phyloP scores from a whole-genome alignment of 129 eudicot genomes.

The Mikania micrantha region DNA sequence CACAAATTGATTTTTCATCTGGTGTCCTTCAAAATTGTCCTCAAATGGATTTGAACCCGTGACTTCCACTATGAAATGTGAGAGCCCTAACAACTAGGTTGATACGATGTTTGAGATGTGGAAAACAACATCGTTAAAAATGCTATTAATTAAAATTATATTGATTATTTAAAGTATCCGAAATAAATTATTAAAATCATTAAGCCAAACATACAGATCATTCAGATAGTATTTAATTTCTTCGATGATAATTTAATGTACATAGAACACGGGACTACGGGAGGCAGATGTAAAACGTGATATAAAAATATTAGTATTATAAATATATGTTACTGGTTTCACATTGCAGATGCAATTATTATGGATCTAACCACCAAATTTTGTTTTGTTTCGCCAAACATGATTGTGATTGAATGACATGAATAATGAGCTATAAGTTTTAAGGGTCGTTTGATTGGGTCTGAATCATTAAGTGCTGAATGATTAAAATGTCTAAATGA shows the following conservation, averaged over 20 bases:
- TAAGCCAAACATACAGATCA: neutral
- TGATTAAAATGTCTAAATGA: too few relatives aligned
- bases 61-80: too few relatives aligned
- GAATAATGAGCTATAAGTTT: too few relatives aligned
- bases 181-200: neutral
- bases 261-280: neutral
- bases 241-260: neutral
- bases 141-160: neutral
- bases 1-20: too few relatives aligned
- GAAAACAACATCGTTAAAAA: neutral
- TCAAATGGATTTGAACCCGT: too few relatives aligned
- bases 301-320: neutral
- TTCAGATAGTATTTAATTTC: neutral
- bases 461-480: too few relatives aligned
- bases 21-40: too few relatives aligned
- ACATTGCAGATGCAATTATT: too few relatives aligned
- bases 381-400: neutral
- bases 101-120: too few relatives aligned
- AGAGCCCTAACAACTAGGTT: too few relatives aligned
- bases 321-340: neutral
- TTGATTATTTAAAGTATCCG: neutral
- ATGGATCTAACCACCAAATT: constrained; percentile 1
- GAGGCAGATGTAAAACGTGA: constrained; percentile 11
- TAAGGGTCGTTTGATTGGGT: too few relatives aligned
- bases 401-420: too few relatives aligned